Base-by-base conservation (phyloP, 805 yeast species). In the Spathaspora hagerdaliae region DNA sequence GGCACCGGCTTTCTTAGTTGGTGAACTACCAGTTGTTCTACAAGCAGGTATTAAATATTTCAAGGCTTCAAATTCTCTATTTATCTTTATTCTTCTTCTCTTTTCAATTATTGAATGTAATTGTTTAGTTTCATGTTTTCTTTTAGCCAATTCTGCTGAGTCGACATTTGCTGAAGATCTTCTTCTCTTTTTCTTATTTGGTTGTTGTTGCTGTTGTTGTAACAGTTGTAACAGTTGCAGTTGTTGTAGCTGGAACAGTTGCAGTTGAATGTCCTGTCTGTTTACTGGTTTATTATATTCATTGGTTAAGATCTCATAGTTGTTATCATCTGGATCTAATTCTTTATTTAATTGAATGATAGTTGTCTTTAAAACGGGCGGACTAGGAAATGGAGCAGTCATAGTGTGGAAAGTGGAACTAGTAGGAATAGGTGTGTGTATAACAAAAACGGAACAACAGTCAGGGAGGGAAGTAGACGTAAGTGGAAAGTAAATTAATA, bases 31-130 rank as follows among this genome's bases (percentile, higher is more conserved):
- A 26, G 52, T 66, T 29, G 77, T 73, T 41, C 90, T 69, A 59
- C 95, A 87, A 10, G 92, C 90, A 1, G 96, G 96, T 13, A 87
- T 82, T 42, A 87, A 63, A 55, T 75, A 81, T 59, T 87, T 85
- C 51, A 87, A 73, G 1, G 91, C 88, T 59, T 86, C 94, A 58
- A 86, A 87, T 62, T 87, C 94, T 44, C 90, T 70, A 61, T 87
- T 87, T 73, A 87, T 85, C 58, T 85, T 85, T 43, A 83, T 77
- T 49, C 96, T 69, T 53, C 96, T 73, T 54, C 87, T 78, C 56
- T 87, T 84, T 61, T 87, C 96, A 48, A 87, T 87, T 36, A 85
- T 82, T 2, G 90, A 82, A 60, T 87, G 96, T 35, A 70, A 60
- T 53, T 71, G 75, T 48, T 70, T 71, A 1, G 75, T 71, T 51